Conservation (phyloP, 306 rosid genomes). For the barrel medic (Medicago truncatula) region DNA sequence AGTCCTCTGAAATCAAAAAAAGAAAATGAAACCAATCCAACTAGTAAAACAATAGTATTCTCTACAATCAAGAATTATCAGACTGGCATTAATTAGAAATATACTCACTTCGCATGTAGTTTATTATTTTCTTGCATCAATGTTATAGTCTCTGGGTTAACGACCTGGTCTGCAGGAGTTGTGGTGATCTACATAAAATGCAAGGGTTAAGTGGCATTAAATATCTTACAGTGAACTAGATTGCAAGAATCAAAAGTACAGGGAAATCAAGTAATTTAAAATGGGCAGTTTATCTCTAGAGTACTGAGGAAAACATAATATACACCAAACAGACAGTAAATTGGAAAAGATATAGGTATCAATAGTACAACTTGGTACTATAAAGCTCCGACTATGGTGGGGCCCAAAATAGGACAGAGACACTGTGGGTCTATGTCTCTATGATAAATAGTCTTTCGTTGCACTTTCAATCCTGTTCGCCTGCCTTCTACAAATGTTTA, state of each 20-base stretch:
- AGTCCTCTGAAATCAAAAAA: constrained; percentile 9
- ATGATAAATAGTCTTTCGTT: not conserved
- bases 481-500: not conserved
- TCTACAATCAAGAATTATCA: not conserved
- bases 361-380: constrained; percentile 2
- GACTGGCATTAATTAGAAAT: constrained; percentile 19
- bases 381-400: not conserved
- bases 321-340: constrained; percentile 16
- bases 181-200: constrained; percentile 46
- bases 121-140: constrained; percentile 66
- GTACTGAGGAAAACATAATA: constrained; percentile 1
- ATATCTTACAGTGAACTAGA: not conserved
- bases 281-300: constrained; percentile 21
- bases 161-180: constrained; percentile 40
- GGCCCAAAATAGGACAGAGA: not conserved
- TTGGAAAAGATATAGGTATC: constrained; percentile 1
- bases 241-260: constrained; percentile 17
- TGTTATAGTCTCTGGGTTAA: constrained; percentile 51
- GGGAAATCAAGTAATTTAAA: constrained; percentile 32
- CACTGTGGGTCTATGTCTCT: not conserved
- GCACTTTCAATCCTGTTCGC: not conserved
- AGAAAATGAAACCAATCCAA: constrained; percentile 19
- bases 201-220: constrained; percentile 24
- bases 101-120: constrained; percentile 71
- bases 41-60: constrained; percentile 18